Evolutionary conservation across 2,329 filamentous ascomycete genomes (phyloP), one percentile per base, ranked within the genome.

Genomic region (Trichoderma aggressivum): DNA sequence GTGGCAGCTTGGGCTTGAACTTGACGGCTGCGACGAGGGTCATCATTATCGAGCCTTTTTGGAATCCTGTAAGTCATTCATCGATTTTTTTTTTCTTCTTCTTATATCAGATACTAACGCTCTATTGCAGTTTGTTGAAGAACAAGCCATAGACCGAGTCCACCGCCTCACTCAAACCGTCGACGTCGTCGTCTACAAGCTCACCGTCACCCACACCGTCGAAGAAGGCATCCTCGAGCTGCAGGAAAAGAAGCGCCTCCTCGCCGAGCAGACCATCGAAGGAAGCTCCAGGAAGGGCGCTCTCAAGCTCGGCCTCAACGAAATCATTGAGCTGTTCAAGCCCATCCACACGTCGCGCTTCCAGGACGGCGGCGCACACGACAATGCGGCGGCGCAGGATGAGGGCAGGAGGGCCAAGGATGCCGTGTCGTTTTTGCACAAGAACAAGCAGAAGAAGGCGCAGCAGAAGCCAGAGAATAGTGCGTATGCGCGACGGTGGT

Each of bases 81-180:
- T 18, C 26, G 5, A 28, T 28, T 28, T 28, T 60, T 32, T n/a
- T 28, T 4, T 60, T 32, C 32, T 18, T 32, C 11, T 8, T 55
- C 5, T 55, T 10, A 26, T 10, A 3, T 56, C 0, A 18, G 21
- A 28, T 56, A 11, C 24, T 56, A 30, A 56, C 5, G 6, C 10
- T 0, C 11, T 21, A 43, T 70, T 4, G n/a, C 75, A 93, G 88
- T 99, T 99, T 78, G 94, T 99, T 39, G 96, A 99, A 84, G 96
- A 99, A 80, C 96, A 99, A 85, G 96, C 96, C 62, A 99, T 99
- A 76, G 96, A 99, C 81, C 94, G 96, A 69, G 96, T 99, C 30
- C 96, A 99, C 80, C 94, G 96, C n/a, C 91, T 99, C 67, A 98
- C 97, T 53, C 96, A 99, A 82, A 98, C 94, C 1, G 87, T 95